Evolutionary conservation across 495 filamentous ascomycete species (phyloP).

Genomic region (Lasiosphaeria hispida): DNA sequence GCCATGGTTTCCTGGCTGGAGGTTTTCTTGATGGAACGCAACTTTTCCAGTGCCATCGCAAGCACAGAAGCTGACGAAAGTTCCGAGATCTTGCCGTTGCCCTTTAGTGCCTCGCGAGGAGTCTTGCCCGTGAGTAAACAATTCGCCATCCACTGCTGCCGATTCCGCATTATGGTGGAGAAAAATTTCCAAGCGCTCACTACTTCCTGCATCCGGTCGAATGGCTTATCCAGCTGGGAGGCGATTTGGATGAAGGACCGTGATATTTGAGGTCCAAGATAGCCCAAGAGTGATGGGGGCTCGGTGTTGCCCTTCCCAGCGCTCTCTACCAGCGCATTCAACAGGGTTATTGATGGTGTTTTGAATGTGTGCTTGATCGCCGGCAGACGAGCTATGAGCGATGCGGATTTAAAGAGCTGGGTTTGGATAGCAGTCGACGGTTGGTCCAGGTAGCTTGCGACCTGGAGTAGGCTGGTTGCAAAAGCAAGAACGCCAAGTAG

Average conservation of each 20-base stretch:
- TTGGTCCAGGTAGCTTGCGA: constrained; percentile 61
- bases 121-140: constrained; percentile 86
- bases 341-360: constrained; percentile 60
- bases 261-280: constrained; percentile 76
- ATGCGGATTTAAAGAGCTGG: constrained; percentile 74
- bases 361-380: constrained; percentile 67
- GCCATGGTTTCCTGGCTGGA: constrained; percentile 62
- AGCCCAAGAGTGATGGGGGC: constrained; percentile 84
- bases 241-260: constrained; percentile 79
- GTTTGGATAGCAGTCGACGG: constrained; percentile 65
- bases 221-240: constrained; percentile 73
- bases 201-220: constrained; percentile 58
- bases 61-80: constrained; percentile 61
- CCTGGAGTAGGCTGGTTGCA: constrained; percentile 63
- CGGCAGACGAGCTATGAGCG: constrained; percentile 74
- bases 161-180: constrained; percentile 80
- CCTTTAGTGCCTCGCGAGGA: constrained; percentile 67
- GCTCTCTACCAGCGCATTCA: constrained; percentile 71
- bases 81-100: constrained; percentile 48
- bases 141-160: constrained; percentile 93
- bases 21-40: constrained; percentile 65
- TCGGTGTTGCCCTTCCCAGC: constrained; percentile 62
- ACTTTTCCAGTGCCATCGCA: constrained; percentile 66
- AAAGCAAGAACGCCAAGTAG: constrained; percentile 64
- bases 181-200: constrained; percentile 79